Percentiles rank a stretch among this genome's conserved stretches.
These are phyloP conservation scores for Trichosanthes truncata DNA, from an alignment of 306 rosid genomes.

Conservation along the genomic window DNA sequence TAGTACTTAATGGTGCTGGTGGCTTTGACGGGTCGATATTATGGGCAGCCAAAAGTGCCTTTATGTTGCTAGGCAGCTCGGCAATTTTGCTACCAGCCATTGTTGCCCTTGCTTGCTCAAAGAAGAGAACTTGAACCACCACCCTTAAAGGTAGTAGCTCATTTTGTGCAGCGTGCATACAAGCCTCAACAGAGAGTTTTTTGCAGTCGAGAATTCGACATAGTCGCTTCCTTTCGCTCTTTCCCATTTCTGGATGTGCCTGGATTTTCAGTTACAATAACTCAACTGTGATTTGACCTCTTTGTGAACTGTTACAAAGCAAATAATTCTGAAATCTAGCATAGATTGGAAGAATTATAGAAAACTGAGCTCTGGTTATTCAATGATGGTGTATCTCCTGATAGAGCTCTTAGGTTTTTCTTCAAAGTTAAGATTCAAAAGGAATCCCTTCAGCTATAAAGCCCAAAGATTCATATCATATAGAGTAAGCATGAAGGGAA, in stretches of 20 bases:
- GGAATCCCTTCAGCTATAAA: not conserved
- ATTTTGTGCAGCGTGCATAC: constrained; percentile 99
- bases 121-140: constrained; percentile 97
- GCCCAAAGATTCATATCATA: not conserved
- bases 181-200: constrained; percentile 87
- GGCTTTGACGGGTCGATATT: constrained; percentile 72
- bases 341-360: not conserved
- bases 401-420: not conserved
- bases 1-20: constrained; percentile 49
- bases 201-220: constrained; percentile 89
- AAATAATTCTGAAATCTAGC: not conserved
- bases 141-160: constrained; percentile 90
- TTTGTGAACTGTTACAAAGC: not conserved
- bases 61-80: constrained; percentile 72
- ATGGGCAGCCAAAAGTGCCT: constrained; percentile 67
- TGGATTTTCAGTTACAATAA: constrained; percentile 19
- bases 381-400: not conserved
- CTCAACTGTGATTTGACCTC: not conserved
- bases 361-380: not conserved
- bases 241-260: constrained; percentile 91
- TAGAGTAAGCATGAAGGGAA: not conserved
- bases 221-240: constrained; percentile 87
- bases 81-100: constrained; percentile 63
- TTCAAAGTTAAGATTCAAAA: not conserved
- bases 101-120: constrained; percentile 86